phyloP scores from a whole-genome alignment of 345 rosid genomes.

The Sisymbrium irio region DNA sequence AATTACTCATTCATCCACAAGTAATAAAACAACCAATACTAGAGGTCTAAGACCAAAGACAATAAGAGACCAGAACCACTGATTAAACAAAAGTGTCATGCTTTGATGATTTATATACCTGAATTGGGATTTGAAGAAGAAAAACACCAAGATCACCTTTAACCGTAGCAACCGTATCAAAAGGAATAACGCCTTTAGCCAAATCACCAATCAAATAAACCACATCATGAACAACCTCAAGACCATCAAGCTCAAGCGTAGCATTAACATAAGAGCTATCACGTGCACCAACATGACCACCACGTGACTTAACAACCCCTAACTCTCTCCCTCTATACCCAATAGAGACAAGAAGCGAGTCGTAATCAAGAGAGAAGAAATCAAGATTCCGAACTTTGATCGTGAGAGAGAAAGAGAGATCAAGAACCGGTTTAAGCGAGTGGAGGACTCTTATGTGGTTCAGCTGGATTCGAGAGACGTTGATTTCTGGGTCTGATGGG shows the following conservation, averaged over 20 bases:
- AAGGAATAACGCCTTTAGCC: conserved; percentile 63
- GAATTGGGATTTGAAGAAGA: conserved; percentile 59
- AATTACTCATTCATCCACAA: too few species aligned
- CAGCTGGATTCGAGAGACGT: conserved; percentile 51
- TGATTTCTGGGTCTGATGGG: conserved; percentile 69
- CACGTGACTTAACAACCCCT: conserved; percentile 56
- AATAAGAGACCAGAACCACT: too few species aligned
- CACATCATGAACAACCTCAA: conserved; percentile 64
- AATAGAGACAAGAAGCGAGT: conserved; percentile 56
- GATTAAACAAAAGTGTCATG: too few species aligned
- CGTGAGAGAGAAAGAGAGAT: conserved; percentile 64
- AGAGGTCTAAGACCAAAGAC: too few species aligned
- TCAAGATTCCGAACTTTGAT: conserved; percentile 63
- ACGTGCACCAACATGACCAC: conserved; percentile 60
- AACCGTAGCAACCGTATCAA: conserved; percentile 57
- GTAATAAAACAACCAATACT: too few species aligned
- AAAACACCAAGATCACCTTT: conserved; percentile 59
- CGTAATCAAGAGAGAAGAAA: conserved; percentile 61
- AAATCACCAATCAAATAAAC: conserved; percentile 74
- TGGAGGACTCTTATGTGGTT: conserved; percentile 53
- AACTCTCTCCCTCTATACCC: conserved; percentile 81
- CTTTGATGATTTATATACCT: conserved; percentile 50
- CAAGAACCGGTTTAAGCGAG: conserved; percentile 48
- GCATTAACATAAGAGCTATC: conserved; percentile 67
- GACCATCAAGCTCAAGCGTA: conserved; percentile 70